Percentiles rank a stretch among this genome's conserved stretches.
Evolutionary conservation across 2,329 filamentous ascomycete species (phyloP).

Genomic region (Chrysoporthe puriensis): DNA sequence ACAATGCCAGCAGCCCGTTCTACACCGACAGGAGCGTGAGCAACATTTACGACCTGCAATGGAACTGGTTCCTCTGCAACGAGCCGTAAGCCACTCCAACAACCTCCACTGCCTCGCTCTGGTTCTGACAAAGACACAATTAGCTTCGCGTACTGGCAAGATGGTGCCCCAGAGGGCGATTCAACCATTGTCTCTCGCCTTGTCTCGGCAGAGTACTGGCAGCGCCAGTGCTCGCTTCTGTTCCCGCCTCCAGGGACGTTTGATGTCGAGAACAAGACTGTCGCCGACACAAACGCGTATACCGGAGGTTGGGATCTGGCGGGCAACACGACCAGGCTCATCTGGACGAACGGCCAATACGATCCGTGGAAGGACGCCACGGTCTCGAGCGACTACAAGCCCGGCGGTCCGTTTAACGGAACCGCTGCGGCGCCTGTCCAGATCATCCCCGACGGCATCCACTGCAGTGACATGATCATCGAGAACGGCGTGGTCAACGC

Average conservation of each 20-base stretch:
- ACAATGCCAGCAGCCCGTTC: conserved; percentile 49
- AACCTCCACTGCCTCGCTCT: background rate
- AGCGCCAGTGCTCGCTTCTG: conserved; percentile 49
- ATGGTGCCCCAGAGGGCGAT: conserved; percentile 47
- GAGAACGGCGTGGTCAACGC: conserved; percentile 55
- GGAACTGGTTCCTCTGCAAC: conserved; percentile 61
- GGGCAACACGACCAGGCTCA: conserved; percentile 41
- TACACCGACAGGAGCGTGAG: conserved; percentile 41
- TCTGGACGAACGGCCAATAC: conserved; percentile 45
- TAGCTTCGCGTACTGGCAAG: conserved; percentile 45
- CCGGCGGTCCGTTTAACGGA: conserved; percentile 43
- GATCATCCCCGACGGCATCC: conserved; percentile 41
- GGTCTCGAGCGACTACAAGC: conserved; percentile 42
- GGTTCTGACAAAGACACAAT: background rate
- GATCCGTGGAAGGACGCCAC: conserved; percentile 48
- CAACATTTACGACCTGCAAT: conserved; percentile 55
- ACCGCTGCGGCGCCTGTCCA: conserved; percentile 39
- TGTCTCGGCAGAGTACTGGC: conserved; percentile 43
- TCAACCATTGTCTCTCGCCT: conserved; percentile 48
- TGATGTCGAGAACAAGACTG: conserved; percentile 39
- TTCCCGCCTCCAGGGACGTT: conserved; percentile 45
- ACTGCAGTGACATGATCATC: conserved; percentile 46
- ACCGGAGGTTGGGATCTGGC: conserved; percentile 49
- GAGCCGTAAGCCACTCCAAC: conserved; percentile 37
- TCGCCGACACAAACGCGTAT: conserved; percentile 40